Conservation (phyloP, 257 asterid genomes). For the Nyctanthes arbortristis region DNA sequence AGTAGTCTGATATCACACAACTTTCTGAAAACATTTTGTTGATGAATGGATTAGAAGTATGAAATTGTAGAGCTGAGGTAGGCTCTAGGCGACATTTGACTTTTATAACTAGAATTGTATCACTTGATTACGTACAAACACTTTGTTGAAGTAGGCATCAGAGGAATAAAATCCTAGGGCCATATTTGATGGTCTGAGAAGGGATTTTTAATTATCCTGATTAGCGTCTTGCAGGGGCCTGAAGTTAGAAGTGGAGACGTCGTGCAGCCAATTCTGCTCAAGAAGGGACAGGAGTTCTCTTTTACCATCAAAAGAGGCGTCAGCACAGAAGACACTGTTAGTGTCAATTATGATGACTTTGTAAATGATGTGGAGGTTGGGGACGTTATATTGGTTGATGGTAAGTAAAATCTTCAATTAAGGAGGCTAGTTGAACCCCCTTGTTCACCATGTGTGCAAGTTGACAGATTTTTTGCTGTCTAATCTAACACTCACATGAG, state of each 20-base stretch:
- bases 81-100: too few species aligned
- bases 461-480: not conserved
- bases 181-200: too few species aligned
- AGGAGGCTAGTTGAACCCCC: conserved; percentile 8
- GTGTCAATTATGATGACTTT: conserved; percentile 96
- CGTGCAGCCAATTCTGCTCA: conserved; percentile 70
- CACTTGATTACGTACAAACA: too few species aligned
- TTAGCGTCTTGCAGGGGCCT: conserved; percentile 70
- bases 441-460: conserved; percentile 14
- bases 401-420: conserved; percentile 43
- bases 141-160: too few species aligned
- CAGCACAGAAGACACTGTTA: conserved; percentile 80
- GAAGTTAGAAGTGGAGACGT: conserved; percentile 99
- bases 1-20: not conserved
- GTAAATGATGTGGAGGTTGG: conserved; percentile 87
- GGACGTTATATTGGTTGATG: conserved; percentile 86
- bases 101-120: too few species aligned
- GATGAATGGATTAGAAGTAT: not conserved
- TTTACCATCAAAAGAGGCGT: conserved; percentile 89
- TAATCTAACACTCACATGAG: not conserved
- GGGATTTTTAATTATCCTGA: too few species aligned
- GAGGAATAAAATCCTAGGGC: too few species aligned
- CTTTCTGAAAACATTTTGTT: not conserved
- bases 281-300: conserved; percentile 94
- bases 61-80: not conserved